A percentile compares a stretch with the other conserved stretches of the same genome.
phyloP scores from a whole-genome alignment of 257 asterid genomes.

The Nicotiana tabacum region DNA sequence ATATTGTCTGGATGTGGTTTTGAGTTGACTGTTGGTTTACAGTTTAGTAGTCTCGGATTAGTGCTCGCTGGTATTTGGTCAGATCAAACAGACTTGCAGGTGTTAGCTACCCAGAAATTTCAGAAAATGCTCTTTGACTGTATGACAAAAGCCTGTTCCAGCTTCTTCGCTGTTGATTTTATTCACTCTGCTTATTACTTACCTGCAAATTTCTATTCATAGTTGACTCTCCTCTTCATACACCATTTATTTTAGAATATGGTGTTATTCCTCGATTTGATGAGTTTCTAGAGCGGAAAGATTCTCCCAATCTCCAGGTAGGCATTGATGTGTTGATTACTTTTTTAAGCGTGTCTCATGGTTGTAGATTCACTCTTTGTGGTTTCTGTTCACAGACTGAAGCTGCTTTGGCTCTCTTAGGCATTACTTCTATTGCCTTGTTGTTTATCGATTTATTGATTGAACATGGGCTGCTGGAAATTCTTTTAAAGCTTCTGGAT shows the following conservation, averaged over 20 bases:
- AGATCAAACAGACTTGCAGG: background rate
- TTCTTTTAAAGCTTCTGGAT: too few relatives aligned
- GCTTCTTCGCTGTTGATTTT: background rate
- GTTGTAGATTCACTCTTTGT: background rate
- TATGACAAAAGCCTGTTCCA: background rate
- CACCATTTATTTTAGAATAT: background rate
- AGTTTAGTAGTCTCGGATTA: background rate
- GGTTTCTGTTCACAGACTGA: background rate
- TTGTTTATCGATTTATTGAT: too few relatives aligned
- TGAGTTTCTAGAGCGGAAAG: background rate
- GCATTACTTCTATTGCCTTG: too few relatives aligned
- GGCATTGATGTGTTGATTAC: background rate
- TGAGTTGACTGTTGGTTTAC: too few relatives aligned
- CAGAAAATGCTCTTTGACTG: background rate
- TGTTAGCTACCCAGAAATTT: background rate
- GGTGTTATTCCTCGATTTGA: background rate
- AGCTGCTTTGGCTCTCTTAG: too few relatives aligned
- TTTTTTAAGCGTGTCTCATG: background rate
- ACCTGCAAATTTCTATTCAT: background rate
- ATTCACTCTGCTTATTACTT: background rate
- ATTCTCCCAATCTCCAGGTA: background rate
- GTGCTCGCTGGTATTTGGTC: background rate
- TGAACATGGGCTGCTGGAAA: too few relatives aligned
- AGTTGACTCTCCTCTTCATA: background rate
- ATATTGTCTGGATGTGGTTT: too few relatives aligned